Evolutionary conservation across 139 green algal species (phyloP).

Genomic region (Desmodesmus armatus): DNA sequence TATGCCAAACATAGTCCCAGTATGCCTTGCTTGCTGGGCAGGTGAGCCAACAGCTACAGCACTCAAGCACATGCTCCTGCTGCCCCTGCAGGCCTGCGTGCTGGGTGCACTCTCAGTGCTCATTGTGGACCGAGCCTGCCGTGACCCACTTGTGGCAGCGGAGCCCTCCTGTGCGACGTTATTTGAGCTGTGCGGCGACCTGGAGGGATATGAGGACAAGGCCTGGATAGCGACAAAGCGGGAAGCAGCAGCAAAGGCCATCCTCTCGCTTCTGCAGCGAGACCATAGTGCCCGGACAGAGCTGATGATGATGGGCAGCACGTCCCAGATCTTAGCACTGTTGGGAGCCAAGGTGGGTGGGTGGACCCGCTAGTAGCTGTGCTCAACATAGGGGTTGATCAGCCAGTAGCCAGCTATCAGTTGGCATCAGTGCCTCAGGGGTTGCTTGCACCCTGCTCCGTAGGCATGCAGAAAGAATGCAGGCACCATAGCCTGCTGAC

Average conservation of each 20-base stretch:
- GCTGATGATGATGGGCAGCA: constrained; percentile 46
- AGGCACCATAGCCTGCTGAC: too few relatives aligned
- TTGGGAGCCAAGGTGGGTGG: constrained; percentile 57
- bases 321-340: constrained; percentile 44
- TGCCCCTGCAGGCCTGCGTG: constrained; percentile 62
- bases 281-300: constrained; percentile 47
- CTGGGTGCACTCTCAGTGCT: constrained; percentile 76
- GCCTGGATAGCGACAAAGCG: constrained; percentile 50
- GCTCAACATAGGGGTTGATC: too few relatives aligned
- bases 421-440: too few relatives aligned
- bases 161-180: constrained; percentile 70
- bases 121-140: constrained; percentile 76
- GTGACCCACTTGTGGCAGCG: constrained; percentile 59
- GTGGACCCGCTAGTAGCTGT: too few relatives aligned
- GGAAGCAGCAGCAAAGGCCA: constrained; percentile 60
- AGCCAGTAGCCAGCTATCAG: too few relatives aligned
- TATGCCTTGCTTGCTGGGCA: neutral
- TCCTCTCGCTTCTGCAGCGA: constrained; percentile 61
- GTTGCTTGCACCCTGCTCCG: too few relatives aligned
- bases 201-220: constrained; percentile 59
- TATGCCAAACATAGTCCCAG: too few relatives aligned
- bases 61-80: too few relatives aligned
- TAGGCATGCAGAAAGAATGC: too few relatives aligned
- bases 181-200: constrained; percentile 58
- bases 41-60: too few relatives aligned